A percentile compares a stretch with the other conserved stretches of the same genome.
These are phyloP conservation scores for Linum tenue DNA, from an alignment of 345 rosid species.

Conservation along the genomic window DNA sequence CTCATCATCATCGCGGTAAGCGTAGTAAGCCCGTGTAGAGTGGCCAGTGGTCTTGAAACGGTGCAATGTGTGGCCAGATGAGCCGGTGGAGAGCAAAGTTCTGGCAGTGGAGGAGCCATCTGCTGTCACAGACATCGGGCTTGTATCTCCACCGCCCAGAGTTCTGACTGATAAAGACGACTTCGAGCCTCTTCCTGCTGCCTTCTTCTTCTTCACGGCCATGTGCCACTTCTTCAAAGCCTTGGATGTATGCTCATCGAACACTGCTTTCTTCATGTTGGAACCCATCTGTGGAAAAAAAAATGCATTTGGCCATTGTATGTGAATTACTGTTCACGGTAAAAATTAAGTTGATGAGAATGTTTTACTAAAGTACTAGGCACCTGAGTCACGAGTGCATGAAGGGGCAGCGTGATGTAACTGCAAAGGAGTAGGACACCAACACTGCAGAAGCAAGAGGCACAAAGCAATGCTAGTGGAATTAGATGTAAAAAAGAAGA, in stretches of 20 bases:
- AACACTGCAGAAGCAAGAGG: slow-evolving; percentile 32
- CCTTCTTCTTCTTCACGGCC: slow-evolving; percentile 56
- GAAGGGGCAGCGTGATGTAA: slow-evolving; percentile 84
- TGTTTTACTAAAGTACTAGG: background rate
- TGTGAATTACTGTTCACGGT: background rate
- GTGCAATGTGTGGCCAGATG: slow-evolving; percentile 35
- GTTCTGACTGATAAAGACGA: slow-evolving; percentile 23
- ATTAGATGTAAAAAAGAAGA: background rate
- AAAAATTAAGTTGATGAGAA: background rate
- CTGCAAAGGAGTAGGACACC: slow-evolving; percentile 61
- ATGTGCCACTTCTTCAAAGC: slow-evolving; percentile 89
- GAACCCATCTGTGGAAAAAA: slow-evolving; percentile 68
- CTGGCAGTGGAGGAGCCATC: background rate
- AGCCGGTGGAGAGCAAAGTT: slow-evolving; percentile 11
- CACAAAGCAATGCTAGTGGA: background rate
- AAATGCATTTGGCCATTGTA: background rate
- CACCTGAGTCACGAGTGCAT: slow-evolving; percentile 96
- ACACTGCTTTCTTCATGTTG: slow-evolving; percentile 72
- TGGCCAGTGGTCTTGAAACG: slow-evolving; percentile 81
- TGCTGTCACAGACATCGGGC: slow-evolving; percentile 18
- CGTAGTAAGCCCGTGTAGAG: slow-evolving; percentile 28
- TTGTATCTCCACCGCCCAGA: slow-evolving; percentile 42
- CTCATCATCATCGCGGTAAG: slow-evolving; percentile 37
- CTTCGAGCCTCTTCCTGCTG: slow-evolving; percentile 32
- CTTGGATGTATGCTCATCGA: slow-evolving; percentile 85